Base-by-base conservation (phyloP, 139 green algal species). In the Volvox reticuliferus region DNA sequence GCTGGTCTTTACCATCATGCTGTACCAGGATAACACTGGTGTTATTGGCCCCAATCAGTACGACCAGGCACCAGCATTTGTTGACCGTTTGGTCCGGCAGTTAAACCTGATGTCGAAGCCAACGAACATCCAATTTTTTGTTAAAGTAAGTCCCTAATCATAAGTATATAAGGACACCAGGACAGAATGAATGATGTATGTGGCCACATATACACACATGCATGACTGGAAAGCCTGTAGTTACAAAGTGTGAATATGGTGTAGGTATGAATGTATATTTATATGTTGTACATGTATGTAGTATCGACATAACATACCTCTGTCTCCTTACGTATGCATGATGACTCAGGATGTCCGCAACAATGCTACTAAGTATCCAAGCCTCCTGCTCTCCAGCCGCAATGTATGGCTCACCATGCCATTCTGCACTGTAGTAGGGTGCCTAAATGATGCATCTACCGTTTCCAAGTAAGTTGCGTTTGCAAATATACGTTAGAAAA, bases 1-100 rank as follows among this genome's bases (percentile, higher is more conserved):
- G 14, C 20, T 90, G 21, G 36, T 90, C 1, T 84, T 90, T 50
- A 75, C 83, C 86, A 14, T 90, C 55, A 77, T 90, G 86, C 69
- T 78, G 55, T 90, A 90, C 86, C 83, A 32, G 2, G 75, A 77
- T 35, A 55, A 0, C 20, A 82, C 28, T 24, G 86, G 75, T 76
- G 19, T 13, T 55, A 55, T 67, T 30, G 86, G 55, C 6, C 86
- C 86, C 6, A 0, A n/a, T 0, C 30, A 78, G 14, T 77, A 78
- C 32, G 24, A 12, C 86, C 21, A 65, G 13, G 76, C 75, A 1
- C 1, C 18, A 30, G 24, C 50, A 12, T 90, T 68, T 50, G 2
- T 78, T n/a, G 20, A 90, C 6, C 86, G 86, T 0, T 2, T 85
- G 20, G 75, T 90, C 17, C 16, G 12, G 12, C 22, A 73, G 0